Conservation (phyloP, 2,329 filamentous ascomycete species). For the Juglanconis sp. region DNA sequence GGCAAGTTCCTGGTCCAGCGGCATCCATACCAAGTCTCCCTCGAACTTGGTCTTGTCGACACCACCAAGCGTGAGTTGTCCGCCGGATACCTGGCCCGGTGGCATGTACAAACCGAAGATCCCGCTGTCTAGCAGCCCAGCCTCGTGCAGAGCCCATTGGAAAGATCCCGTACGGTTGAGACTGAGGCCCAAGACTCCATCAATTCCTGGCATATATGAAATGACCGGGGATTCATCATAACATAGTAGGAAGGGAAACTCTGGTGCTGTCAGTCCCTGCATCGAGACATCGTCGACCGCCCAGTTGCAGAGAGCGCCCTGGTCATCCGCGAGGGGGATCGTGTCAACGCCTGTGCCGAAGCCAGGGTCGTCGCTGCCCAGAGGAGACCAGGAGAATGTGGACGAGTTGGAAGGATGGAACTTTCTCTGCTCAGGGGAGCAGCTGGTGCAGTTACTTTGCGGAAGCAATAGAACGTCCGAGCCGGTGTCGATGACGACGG, state of each 20-base stretch:
- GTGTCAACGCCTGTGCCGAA: conserved; percentile 16
- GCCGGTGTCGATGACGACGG: conserved; percentile 16
- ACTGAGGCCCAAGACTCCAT: conserved; percentile 14
- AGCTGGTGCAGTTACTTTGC: conserved; percentile 13
- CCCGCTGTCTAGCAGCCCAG: conserved; percentile 22
- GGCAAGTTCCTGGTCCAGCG: conserved; percentile 19
- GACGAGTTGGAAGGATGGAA: conserved; percentile 12
- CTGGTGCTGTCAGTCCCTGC: conserved; percentile 1
- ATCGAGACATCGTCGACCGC: conserved; percentile 8
- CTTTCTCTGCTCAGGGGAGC: neutral
- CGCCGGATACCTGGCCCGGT: conserved; percentile 20
- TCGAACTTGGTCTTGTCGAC: conserved; percentile 25
- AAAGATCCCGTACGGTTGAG: conserved; percentile 14
- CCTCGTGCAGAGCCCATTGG: conserved; percentile 26
- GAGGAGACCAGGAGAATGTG: conserved; percentile 9
- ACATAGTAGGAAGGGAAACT: conserved; percentile 9
- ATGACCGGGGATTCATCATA: conserved; percentile 6
- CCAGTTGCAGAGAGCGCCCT: neutral
- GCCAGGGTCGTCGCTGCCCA: neutral
- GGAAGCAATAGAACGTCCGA: conserved; percentile 8
- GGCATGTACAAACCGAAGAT: conserved; percentile 28
- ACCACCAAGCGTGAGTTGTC: conserved; percentile 29
- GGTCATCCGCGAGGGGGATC: conserved; percentile 1
- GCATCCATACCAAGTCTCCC: conserved; percentile 23
- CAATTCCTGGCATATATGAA: conserved; percentile 9